Conservation (phyloP, 305 asterid genomes). For the Fraxinus paxiana region DNA sequence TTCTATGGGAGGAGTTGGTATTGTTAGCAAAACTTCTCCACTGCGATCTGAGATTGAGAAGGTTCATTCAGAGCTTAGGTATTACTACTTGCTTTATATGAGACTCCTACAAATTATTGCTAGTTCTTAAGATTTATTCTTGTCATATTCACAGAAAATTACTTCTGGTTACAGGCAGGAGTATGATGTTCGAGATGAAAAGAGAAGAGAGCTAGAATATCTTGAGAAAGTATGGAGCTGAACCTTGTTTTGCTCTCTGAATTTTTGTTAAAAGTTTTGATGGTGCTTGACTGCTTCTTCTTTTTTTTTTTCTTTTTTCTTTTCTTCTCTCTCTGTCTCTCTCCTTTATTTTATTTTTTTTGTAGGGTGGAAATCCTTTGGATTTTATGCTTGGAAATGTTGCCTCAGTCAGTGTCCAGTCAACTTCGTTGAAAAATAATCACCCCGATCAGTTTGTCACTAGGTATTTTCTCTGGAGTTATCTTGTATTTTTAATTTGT, state of each 20-base stretch:
- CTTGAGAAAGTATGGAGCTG: constrained; percentile 76
- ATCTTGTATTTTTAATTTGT: constrained; percentile 10
- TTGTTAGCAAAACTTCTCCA: constrained; percentile 39
- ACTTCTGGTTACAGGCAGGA: constrained; percentile 63
- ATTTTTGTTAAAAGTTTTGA: constrained; percentile 21
- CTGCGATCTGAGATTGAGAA: constrained; percentile 39
- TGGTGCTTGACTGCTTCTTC: constrained; percentile 12
- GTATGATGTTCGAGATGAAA: constrained; percentile 69
- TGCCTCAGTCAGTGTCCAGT: constrained; percentile 78
- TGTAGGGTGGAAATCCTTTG: constrained; percentile 93
- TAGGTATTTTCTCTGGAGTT: constrained; percentile 40
- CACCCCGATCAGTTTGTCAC: constrained; percentile 47
- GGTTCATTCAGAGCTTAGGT: constrained; percentile 56
- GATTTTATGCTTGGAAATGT: constrained; percentile 60
- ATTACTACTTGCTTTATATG: constrained; percentile 22
- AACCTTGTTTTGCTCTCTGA: constrained; percentile 27
- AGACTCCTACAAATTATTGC: neutral
- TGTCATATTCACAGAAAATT: constrained; percentile 17
- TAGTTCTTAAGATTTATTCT: constrained; percentile 8
- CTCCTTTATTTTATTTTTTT: neutral
- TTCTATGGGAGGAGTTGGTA: constrained; percentile 56
- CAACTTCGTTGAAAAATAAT: constrained; percentile 51
- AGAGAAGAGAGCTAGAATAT: constrained; percentile 84
- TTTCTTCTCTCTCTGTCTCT: neutral
- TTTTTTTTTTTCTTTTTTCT: neutral